Base-by-base conservation (phyloP, 2,329 filamentous ascomycete species). In the Hymenoscyphus fraxineus region DNA sequence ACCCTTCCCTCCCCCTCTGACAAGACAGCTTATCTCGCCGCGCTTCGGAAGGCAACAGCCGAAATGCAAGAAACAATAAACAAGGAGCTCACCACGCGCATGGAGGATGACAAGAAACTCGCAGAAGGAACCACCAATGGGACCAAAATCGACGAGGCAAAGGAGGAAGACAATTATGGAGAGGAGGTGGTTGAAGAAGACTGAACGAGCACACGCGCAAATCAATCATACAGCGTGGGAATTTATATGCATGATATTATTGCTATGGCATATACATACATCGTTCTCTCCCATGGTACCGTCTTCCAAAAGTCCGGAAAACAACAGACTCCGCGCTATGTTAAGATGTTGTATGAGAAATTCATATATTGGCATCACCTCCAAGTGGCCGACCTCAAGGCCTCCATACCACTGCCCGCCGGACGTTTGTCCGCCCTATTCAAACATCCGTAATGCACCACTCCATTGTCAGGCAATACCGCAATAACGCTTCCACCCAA, bases 401-500 rank as follows among this genome's bases (percentile, higher is more conserved):
- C 64, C 44, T 68, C 65, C 60, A 67, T 67, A 5, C 68, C 65
- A 38, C 62, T 56, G 15, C 66, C 67, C 55, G 58, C 63, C 39
- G 65, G 40, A 70, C 74, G 70, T 65, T 77, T 76, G 64, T 74
- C 77, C n/a, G 78, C 80, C 68, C 80, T 78, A 65, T 78, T 86
- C 71, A 91, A 81, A 78, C 91, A 95, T 32, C 90, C 91, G 74
- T 94, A 91, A 80, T 95, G 91, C 66, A 95, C 89, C 16, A 93
- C 90, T 32, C 82, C 84, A 75, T 88, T 92, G 79, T 96, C 91
- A 6, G 93, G 92, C 77, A 95, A 84, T 13, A 97, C 93, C 51
- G 93, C 89, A 65, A 98, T 90, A 19, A 97, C 95, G 76, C 91
- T 96, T 1, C 92, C 90, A 1, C 93, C 94, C 69, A 99, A 85